Percentiles rank a stretch among this genome's conserved stretches.
These are phyloP conservation scores for Cutaneotrichosporon daszewskae DNA, from an alignment of 1,284 basidiomycete genomes.

Conservation along the genomic window DNA sequence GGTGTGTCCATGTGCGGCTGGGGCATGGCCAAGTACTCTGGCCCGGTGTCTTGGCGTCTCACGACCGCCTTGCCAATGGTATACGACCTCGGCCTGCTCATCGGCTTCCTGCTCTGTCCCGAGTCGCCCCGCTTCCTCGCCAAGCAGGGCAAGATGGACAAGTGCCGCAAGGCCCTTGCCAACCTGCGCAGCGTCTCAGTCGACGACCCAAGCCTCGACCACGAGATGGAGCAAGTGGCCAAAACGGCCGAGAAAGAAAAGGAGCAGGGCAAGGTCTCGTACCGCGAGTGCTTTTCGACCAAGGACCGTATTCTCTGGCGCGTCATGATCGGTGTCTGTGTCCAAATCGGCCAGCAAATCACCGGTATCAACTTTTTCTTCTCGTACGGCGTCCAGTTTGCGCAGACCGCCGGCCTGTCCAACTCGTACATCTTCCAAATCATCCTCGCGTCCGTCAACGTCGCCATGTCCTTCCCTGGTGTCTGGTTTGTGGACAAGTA, in stretches of 20 bases:
- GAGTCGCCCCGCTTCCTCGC: slow-evolving; percentile 50
- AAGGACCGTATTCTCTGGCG: slow-evolving; percentile 48
- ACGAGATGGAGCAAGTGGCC: slow-evolving; percentile 45
- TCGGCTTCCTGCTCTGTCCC: slow-evolving; percentile 47
- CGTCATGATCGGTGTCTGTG: slow-evolving; percentile 23
- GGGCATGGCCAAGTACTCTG: slow-evolving; percentile 36
- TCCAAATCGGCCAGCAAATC: slow-evolving; percentile 47
- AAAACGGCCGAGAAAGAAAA: slow-evolving; percentile 39
- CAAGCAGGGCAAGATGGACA: slow-evolving; percentile 42
- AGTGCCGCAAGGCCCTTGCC: slow-evolving; percentile 44
- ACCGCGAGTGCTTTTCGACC: slow-evolving; percentile 45
- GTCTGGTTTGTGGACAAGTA: slow-evolving; percentile 46
- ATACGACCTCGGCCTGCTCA: slow-evolving; percentile 39
- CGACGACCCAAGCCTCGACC: slow-evolving; percentile 39
- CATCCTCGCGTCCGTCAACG: slow-evolving; percentile 49
- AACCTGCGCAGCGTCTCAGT: slow-evolving; percentile 43
- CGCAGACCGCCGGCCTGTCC: slow-evolving; percentile 45
- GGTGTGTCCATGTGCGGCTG: slow-evolving; percentile 47
- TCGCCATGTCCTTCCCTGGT: slow-evolving; percentile 45
- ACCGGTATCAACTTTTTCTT: slow-evolving; percentile 42
- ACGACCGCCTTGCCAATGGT: slow-evolving; percentile 33
- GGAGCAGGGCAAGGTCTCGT: slow-evolving; percentile 36
- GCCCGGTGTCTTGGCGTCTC: not conserved
- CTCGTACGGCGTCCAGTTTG: slow-evolving; percentile 40
- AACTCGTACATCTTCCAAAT: slow-evolving; percentile 48